A percentile compares a stretch with the other conserved stretches of the same genome.
phyloP scores from a whole-genome alignment of 2,329 filamentous ascomycete species.

The Beauveria varroae region DNA sequence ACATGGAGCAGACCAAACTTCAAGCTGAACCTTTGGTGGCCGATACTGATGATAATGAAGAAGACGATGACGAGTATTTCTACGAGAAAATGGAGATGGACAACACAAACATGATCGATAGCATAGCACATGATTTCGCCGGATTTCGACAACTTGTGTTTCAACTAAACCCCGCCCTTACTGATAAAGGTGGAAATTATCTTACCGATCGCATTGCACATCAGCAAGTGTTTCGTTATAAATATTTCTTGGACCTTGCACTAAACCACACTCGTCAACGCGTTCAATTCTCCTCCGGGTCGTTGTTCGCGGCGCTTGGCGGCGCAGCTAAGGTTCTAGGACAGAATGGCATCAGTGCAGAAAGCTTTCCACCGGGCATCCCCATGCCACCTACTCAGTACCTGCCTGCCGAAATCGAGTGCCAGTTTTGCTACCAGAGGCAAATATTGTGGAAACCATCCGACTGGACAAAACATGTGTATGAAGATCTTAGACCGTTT shows the following conservation, averaged over 20 bases:
- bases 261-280: slow-evolving; percentile 62
- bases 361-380: slow-evolving; percentile 73
- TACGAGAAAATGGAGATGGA: slow-evolving; percentile 53
- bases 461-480: slow-evolving; percentile 94
- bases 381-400: slow-evolving; percentile 70
- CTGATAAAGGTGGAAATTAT: slow-evolving; percentile 42
- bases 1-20: slow-evolving; percentile 37
- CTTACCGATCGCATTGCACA: slow-evolving; percentile 75
- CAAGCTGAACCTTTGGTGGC: slow-evolving; percentile 10
- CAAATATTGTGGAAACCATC: slow-evolving; percentile 87
- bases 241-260: slow-evolving; percentile 61
- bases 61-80: slow-evolving; percentile 51
- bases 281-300: slow-evolving; percentile 55
- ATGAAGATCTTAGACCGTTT: slow-evolving; percentile 88
- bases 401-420: slow-evolving; percentile 84
- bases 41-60: slow-evolving; percentile 43
- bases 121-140: slow-evolving; percentile 62
- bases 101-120: slow-evolving; percentile 56
- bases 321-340: slow-evolving; percentile 55
- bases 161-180: slow-evolving; percentile 64
- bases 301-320: slow-evolving; percentile 52
- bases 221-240: slow-evolving; percentile 74
- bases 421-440: slow-evolving; percentile 74
- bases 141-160: slow-evolving; percentile 72
- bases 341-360: slow-evolving; percentile 61